Evolutionary conservation across 23 red algal species (phyloP).

Genomic region (Gracilaria vermiculophylla): DNA sequence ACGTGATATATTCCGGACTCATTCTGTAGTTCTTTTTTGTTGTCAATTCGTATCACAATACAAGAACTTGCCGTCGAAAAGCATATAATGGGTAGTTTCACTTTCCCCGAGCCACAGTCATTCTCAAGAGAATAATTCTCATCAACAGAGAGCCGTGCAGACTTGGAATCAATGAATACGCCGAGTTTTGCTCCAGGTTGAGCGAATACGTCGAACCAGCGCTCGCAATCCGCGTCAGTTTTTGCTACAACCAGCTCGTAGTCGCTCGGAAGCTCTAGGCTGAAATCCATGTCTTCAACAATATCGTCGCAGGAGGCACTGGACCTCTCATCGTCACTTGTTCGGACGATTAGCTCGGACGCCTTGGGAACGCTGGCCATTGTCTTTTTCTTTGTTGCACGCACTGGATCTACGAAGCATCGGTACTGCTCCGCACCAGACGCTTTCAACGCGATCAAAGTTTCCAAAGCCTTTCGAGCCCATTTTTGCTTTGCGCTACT

Average conservation of each 20-base stretch:
- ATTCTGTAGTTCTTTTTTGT: neutral
- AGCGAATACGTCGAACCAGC: neutral
- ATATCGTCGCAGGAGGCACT: neutral
- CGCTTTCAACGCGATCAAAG: neutral
- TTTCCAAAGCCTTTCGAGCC: constrained; percentile 1
- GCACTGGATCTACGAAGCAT: neutral
- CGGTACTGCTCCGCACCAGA: constrained; percentile 1
- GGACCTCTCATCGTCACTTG: neutral
- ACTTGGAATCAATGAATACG: neutral
- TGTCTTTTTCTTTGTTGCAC: neutral
- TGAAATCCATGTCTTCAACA: constrained; percentile 1
- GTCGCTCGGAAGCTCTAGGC: neutral
- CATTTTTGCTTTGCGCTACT: neutral
- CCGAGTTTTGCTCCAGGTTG: neutral
- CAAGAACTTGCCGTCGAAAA: neutral
- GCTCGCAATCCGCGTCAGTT: neutral
- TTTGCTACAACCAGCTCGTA: constrained; percentile 6
- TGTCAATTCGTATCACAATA: neutral
- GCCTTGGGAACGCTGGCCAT: neutral
- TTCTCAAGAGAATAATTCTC: neutral
- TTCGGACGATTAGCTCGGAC: neutral
- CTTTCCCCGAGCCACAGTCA: neutral
- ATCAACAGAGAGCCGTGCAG: neutral
- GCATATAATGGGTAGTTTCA: neutral
- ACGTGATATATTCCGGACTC: neutral